These are phyloP conservation scores for Leptographium flavum DNA, from an alignment of 2,329 filamentous ascomycete genomes.

Conservation along the genomic window DNA sequence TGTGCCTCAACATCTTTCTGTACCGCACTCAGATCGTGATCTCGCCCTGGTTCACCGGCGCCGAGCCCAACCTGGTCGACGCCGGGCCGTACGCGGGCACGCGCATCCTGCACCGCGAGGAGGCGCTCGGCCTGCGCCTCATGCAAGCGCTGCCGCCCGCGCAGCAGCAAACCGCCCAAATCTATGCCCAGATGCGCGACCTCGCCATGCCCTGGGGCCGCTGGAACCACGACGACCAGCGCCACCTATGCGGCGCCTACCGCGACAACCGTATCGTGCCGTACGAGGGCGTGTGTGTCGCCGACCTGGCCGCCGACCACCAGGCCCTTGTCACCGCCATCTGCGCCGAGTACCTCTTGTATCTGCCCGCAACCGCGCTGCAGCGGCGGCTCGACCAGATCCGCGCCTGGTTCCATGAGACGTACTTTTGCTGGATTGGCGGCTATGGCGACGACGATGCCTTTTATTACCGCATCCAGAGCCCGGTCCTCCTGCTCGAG, in stretches of 20 bases:
- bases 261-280: constrained; percentile 66
- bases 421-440: constrained; percentile 71
- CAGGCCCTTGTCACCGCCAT: constrained; percentile 42
- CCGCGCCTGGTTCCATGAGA: constrained; percentile 46
- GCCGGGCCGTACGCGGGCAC: constrained; percentile 47
- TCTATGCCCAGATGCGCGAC: constrained; percentile 47
- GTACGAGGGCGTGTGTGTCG: constrained; percentile 51
- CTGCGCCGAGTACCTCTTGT: constrained; percentile 50
- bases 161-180: constrained; percentile 34
- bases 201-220: constrained; percentile 50
- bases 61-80: constrained; percentile 66
- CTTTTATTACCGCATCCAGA: constrained; percentile 69
- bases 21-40: constrained; percentile 51
- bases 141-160: constrained; percentile 47
- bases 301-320: constrained; percentile 31
- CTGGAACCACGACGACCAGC: constrained; percentile 72
- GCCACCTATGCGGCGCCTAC: constrained; percentile 64
- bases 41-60: constrained; percentile 65
- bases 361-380: constrained; percentile 45
- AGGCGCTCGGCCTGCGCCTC: constrained; percentile 46
- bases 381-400: constrained; percentile 39
- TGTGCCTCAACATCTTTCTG: constrained; percentile 60
- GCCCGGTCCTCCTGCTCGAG: constrained; percentile 58
- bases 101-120: constrained; percentile 51
- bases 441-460: constrained; percentile 50